Conservation (phyloP, 179 eudicot genomes). For the Beta macrorhiza region DNA sequence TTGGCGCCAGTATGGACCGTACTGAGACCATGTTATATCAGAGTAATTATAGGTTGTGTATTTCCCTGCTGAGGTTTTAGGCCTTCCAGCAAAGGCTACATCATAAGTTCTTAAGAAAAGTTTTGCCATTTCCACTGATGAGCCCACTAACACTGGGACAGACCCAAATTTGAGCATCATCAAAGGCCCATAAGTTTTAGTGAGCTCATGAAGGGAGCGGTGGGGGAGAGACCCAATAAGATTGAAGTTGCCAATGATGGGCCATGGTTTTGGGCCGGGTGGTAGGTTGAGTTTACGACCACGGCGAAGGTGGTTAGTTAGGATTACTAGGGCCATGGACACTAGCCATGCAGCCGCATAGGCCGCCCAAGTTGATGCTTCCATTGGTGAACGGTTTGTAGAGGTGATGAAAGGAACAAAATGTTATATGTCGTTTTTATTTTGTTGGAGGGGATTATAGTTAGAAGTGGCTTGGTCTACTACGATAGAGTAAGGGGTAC, state of each 20-base stretch:
- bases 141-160: slow-evolving; percentile 47
- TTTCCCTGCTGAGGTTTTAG: slow-evolving; percentile 56
- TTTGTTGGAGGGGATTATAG: not conserved
- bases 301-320: slow-evolving; percentile 19
- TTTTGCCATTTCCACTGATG: slow-evolving; percentile 63
- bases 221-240: slow-evolving; percentile 64
- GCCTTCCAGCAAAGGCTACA: slow-evolving; percentile 48
- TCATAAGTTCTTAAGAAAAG: slow-evolving; percentile 59
- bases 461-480: not conserved
- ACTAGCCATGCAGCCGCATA: slow-evolving; percentile 28
- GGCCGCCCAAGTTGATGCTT: slow-evolving; percentile 31
- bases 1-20: slow-evolving; percentile 69
- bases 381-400: slow-evolving; percentile 15
- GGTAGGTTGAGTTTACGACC: slow-evolving; percentile 41
- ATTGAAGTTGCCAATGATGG: slow-evolving; percentile 75
- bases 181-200: slow-evolving; percentile 45
- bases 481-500: not conserved
- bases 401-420: not conserved
- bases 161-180: slow-evolving; percentile 55
- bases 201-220: slow-evolving; percentile 43
- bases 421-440: not conserved
- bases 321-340: slow-evolving; percentile 13
- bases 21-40: slow-evolving; percentile 63
- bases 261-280: slow-evolving; percentile 86
- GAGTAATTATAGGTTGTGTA: slow-evolving; percentile 52